Evolutionary conservation across 331 rosid species (phyloP).

Genomic region (Malus hybrid): DNA sequence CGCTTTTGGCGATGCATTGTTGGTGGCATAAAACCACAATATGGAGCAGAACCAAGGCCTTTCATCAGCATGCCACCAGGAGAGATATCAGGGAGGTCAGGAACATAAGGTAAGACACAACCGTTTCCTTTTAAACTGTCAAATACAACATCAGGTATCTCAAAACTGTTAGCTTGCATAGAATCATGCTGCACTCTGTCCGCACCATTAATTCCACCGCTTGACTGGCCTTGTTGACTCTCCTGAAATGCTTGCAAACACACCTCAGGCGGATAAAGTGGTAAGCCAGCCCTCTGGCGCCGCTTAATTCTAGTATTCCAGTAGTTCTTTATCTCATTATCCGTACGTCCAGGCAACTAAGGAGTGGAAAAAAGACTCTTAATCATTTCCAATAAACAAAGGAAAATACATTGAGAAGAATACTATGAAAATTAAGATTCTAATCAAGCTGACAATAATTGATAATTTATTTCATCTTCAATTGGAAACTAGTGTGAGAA

Average conservation of each 20-base stretch:
- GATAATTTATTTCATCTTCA: background rate
- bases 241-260: conserved; percentile 44
- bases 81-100: conserved; percentile 47
- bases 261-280: conserved; percentile 83
- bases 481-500: background rate
- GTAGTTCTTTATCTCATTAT: conserved; percentile 97
- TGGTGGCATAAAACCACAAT: conserved; percentile 38
- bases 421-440: background rate
- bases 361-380: conserved; percentile 21
- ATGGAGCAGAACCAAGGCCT: conserved; percentile 60
- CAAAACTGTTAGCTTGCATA: conserved; percentile 37
- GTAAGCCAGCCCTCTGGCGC: conserved; percentile 84
- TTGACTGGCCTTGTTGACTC: conserved; percentile 38
- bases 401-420: background rate
- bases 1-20: conserved; percentile 53
- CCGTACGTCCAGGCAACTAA: conserved; percentile 97
- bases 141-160: conserved; percentile 52
- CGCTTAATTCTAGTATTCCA: conserved; percentile 97
- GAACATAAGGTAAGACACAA: conserved; percentile 42
- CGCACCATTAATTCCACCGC: conserved; percentile 32
- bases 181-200: conserved; percentile 41
- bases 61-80: conserved; percentile 37
- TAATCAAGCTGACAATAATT: background rate
- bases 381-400: background rate
- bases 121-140: conserved; percentile 47